Conservation (phyloP, 345 rosid species). For the Clausena lansium region DNA sequence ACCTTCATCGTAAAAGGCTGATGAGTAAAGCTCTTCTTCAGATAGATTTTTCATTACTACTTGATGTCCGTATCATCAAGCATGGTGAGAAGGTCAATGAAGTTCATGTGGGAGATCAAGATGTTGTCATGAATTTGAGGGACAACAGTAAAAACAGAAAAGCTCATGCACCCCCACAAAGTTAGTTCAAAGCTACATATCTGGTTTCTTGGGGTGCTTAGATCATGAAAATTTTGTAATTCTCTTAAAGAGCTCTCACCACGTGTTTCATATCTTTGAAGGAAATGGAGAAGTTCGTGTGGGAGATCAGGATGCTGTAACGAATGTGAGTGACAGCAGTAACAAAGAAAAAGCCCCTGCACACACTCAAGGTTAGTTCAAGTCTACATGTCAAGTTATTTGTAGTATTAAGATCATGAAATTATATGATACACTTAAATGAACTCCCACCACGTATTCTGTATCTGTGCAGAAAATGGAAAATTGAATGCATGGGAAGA, state of each 20-base stretch:
- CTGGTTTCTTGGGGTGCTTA: background rate
- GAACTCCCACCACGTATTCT: background rate
- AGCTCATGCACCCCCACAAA: conserved; percentile 37
- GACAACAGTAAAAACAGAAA: conserved; percentile 25
- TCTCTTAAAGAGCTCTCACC: background rate
- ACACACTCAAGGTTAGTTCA: background rate
- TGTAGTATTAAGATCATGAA: background rate
- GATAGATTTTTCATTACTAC: conserved; percentile 70
- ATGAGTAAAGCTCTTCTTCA: conserved; percentile 32
- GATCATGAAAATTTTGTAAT: background rate
- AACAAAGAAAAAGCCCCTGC: background rate
- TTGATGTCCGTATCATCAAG: conserved; percentile 62
- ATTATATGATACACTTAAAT: background rate
- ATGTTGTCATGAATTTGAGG: conserved; percentile 16
- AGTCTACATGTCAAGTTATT: background rate
- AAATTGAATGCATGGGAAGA: conserved; percentile 65
- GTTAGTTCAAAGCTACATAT: conserved; percentile 23
- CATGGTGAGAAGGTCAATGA: conserved; percentile 27
- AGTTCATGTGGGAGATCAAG: conserved; percentile 20
- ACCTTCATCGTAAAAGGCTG: conserved; percentile 6
- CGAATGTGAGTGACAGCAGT: background rate
- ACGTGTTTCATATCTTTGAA: conserved; percentile 20
- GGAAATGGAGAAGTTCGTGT: conserved; percentile 39
- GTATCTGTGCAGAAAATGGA: conserved; percentile 48
- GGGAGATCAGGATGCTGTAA: conserved; percentile 4